Evolutionary conservation across 768 basidiomycete genomes (phyloP), one percentile per base, ranked within the genome.

Genomic region (Lentinus tigrinus): DNA sequence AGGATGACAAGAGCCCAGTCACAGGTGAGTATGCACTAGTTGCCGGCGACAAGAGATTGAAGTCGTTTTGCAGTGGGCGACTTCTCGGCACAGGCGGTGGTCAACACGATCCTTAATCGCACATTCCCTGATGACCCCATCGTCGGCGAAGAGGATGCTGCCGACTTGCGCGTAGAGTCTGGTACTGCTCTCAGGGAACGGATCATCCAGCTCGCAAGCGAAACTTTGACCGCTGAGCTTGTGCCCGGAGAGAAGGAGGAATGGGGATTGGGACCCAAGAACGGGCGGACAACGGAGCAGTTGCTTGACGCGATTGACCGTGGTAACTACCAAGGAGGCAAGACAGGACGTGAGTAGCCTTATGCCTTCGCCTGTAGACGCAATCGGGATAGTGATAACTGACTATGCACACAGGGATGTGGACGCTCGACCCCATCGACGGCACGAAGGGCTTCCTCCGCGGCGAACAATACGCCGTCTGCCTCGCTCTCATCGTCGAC

Each of bases 131-230:
- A 78, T 0, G 95, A 98, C 73, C 83, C 83, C 9, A 92, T 98
- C 68, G 88, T 98, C 38, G 97, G 95, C 31, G 97, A 99, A 72
- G 96, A 99, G 73, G 93, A 97, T 70, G 88, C 96, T 0, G 77
- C 83, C 0, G 91, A 93, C 52, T 73, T 98, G 19, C 83, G 89
- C 7, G 70, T 67, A 2, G 81, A 78, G 42, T 74, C 74, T 8
- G 75, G 75, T 3, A 65, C 60, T 9, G 66, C 63, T 0, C 73
- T 95, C 51, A 69, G 83, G 37, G 76, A 83, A 24, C 82, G 90
- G 42, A 91, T 98, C 58, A 80, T 92, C 42, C 74, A 81, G 34
- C 85, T 99, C 27, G 91, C 94, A 3, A 94, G 92, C 67, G 89
- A 92, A 37, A 84, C 89, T 0, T 77, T 97, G 42, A 77, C 78